Percentiles rank a stretch among this genome's conserved stretches.
These are phyloP conservation scores for Ganoderma lingzhi DNA, from an alignment of 1,284 basidiomycete genomes.

Conservation along the genomic window DNA sequence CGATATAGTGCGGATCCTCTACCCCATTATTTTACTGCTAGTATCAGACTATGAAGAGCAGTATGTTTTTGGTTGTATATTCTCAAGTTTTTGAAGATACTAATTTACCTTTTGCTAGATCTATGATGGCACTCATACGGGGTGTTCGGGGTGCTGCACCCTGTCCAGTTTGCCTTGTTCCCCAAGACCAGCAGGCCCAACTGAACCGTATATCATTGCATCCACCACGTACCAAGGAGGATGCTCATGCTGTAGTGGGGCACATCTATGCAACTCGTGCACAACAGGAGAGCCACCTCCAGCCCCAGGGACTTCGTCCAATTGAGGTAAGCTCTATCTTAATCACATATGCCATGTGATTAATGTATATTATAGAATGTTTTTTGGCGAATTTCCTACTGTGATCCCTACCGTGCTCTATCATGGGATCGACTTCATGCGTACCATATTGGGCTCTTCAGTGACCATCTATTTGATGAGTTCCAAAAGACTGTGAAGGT, in stretches of 20 bases:
- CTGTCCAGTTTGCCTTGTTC: background rate
- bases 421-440: constrained; percentile 50
- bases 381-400: background rate
- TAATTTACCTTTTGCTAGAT: too few species aligned
- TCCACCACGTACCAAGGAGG: background rate
- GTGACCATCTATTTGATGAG: constrained; percentile 41
- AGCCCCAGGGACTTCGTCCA: background rate
- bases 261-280: background rate
- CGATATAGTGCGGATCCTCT: too few species aligned
- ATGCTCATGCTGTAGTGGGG: background rate
- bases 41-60: too few species aligned
- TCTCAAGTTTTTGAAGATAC: too few species aligned
- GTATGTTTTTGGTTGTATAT: too few species aligned
- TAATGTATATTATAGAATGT: background rate
- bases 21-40: too few species aligned
- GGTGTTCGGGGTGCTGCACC: too few species aligned
- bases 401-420: constrained; percentile 41
- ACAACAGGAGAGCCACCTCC: background rate
- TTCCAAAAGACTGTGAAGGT: constrained; percentile 33
- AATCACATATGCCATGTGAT: too few species aligned
- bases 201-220: background rate
- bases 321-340: background rate
- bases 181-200: background rate
- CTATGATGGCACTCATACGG: too few species aligned
- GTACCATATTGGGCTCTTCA: constrained; percentile 43